phyloP scores from a whole-genome alignment of 2,329 filamentous ascomycete genomes.

The Aureobasidium sp. region DNA sequence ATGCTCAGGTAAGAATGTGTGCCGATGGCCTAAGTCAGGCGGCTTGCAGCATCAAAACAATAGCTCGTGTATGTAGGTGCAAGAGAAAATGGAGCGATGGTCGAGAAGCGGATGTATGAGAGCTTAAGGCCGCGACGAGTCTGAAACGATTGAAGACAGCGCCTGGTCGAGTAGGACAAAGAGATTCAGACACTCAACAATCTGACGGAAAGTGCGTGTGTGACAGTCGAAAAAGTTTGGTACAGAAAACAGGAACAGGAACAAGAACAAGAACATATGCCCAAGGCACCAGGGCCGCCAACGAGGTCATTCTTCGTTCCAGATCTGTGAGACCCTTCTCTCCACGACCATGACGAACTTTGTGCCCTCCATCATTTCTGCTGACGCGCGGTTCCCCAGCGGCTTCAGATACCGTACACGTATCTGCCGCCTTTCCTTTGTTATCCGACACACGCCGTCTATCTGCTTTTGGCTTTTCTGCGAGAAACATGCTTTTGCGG shows the following conservation, averaged over 20 bases:
- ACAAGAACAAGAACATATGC: neutral
- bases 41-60: constrained; percentile 10
- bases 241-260: neutral
- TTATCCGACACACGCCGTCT: neutral
- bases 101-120: neutral
- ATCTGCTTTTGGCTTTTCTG: neutral
- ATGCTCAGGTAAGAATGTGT: neutral
- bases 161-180: constrained; percentile 6
- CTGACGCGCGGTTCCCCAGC: constrained; percentile 3
- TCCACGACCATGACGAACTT: neutral
- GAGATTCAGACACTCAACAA: constrained; percentile 2
- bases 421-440: neutral
- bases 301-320: constrained; percentile 4
- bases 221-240: neutral
- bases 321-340: constrained; percentile 2
- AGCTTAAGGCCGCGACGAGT: constrained; percentile 7
- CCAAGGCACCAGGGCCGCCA: neutral
- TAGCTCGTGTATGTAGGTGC: neutral
- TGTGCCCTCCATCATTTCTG: neutral
- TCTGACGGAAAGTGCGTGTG: neutral
- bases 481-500: neutral
- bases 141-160: constrained; percentile 9
- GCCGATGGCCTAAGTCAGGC: neutral
- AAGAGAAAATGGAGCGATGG: neutral
- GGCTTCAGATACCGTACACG: neutral